Evolutionary conservation across 257 asterid genomes (phyloP), one percentile per base, ranked within the genome.

Genomic region (Misopates orontium): DNA sequence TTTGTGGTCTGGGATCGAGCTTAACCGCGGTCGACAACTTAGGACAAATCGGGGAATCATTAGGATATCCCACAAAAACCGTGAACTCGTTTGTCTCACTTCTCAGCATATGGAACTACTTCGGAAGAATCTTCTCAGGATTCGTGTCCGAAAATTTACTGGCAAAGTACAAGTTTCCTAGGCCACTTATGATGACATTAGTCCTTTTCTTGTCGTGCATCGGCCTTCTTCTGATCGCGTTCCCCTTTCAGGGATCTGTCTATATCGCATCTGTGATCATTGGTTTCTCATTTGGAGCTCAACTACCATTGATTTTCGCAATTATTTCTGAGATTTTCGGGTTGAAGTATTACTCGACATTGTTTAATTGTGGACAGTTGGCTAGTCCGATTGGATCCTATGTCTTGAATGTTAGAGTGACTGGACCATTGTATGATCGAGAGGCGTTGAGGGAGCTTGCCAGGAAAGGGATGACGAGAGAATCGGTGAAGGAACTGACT

Each of bases 221-320:
- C 6, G 96, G 96, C 16, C 82, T 73, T 1, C 81, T 87, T 10
- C 79, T 89, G 0, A 80, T 89, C 20, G 96, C 95, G 0, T 89
- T 87, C 62, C 93, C 96, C 8, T 64, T 82, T 60, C 66, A 66
- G 0, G 96, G 95, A 11, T 87, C 96, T 0, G 80, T 89, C 5
- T 89, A 89, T 11, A 18, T 68, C 0, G 90, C 95, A 4, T 86
- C 96, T 0, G 75, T 87, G 47, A 78, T 87, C 12, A 83, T 89
- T 8, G 96, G 96, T 10, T 89, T 89, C 77, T 87, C 95, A 5
- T 89, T 86, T 56, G 95, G 95, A 12, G 89, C 96, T 2, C 95
- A 84, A 44, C 42, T 87, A 61, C 93, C 95, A 2, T 53, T 87
- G 36, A 68, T 89, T 1, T 81, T 81, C 54, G 78, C 93, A 0